A percentile compares a stretch with the other conserved stretches of the same genome.
These are phyloP conservation scores for Anisodus acutangulus DNA, from an alignment of 257 asterid species.

Conservation along the genomic window DNA sequence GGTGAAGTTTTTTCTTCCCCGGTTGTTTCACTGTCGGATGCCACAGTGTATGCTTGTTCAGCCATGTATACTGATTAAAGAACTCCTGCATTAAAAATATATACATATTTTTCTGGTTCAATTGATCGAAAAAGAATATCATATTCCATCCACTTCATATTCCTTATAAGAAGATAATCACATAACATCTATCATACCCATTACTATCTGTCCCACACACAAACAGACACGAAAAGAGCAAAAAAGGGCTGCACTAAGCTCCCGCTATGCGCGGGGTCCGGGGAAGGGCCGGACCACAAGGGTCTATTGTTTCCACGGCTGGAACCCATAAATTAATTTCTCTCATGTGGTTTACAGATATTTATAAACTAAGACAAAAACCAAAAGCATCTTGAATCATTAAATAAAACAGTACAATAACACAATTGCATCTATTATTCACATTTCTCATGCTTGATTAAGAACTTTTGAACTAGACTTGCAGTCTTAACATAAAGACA, in stretches of 20 bases:
- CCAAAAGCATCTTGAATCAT: too few relatives aligned
- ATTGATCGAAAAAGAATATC: background rate
- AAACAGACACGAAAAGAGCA: background rate
- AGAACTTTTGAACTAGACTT: too few relatives aligned
- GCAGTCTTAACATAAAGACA: background rate
- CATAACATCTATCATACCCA: background rate
- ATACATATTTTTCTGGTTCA: conserved; percentile 27
- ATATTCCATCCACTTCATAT: too few relatives aligned
- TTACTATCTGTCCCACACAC: background rate
- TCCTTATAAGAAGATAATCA: background rate
- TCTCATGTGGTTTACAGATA: too few relatives aligned
- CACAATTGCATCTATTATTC: background rate
- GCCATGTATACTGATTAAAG: conserved; percentile 49
- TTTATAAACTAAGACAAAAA: too few relatives aligned
- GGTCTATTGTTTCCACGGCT: too few relatives aligned
- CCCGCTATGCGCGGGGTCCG: too few relatives aligned
- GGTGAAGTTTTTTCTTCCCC: conserved; percentile 70
- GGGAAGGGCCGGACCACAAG: too few relatives aligned
- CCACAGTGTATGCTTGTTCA: conserved; percentile 82
- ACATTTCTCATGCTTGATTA: background rate
- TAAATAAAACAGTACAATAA: background rate
- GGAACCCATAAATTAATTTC: too few relatives aligned
- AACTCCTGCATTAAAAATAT: conserved; percentile 33
- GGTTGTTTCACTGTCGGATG: conserved; percentile 80
- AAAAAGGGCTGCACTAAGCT: background rate